Conservation (phyloP, 805 yeast genomes). For the Candida pseudoglaebosa region DNA sequence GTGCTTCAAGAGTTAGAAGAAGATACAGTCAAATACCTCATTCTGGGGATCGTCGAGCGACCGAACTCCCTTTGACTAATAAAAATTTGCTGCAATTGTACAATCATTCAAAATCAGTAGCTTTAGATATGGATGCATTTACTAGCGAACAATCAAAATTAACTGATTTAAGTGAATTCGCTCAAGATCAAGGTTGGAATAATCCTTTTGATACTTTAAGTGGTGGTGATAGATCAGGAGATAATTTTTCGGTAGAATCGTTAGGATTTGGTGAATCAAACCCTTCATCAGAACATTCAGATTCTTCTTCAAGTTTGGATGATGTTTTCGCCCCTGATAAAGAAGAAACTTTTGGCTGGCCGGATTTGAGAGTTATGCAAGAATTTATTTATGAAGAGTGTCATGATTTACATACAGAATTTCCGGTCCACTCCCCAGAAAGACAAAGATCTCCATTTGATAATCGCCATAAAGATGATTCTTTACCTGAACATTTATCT, state of each 20-base stretch:
- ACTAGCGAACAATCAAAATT: constrained; percentile 27
- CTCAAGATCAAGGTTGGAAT: constrained; percentile 10
- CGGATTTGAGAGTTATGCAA: constrained; percentile 70
- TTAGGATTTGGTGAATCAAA: constrained; percentile 51
- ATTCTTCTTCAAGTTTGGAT: constrained; percentile 71
- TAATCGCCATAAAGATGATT: constrained; percentile 7
- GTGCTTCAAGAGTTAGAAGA: constrained; percentile 28
- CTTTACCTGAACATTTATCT: constrained; percentile 3
- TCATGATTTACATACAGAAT: constrained; percentile 19
- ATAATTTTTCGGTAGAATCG: constrained; percentile 19
- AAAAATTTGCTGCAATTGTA: constrained; percentile 30
- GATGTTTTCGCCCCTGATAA: constrained; percentile 83
- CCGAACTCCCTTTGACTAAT: constrained; percentile 32
- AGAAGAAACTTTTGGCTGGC: constrained; percentile 55
- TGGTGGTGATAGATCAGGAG: constrained; percentile 6
- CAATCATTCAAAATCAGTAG: constrained; percentile 15
- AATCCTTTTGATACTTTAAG: constrained; percentile 2
- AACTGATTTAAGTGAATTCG: constrained; percentile 7
- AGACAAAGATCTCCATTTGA: constrained; percentile 4
- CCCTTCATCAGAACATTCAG: constrained; percentile 58
- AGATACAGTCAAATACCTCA: constrained; percentile 12
- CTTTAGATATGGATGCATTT: constrained; percentile 39
- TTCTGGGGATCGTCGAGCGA: constrained; percentile 6
- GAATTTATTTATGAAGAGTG: constrained; percentile 74
- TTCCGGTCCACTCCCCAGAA: constrained; percentile 2